phyloP scores from a whole-genome alignment of 73 alveolate species.

The Paramecium tetraurelia region DNA sequence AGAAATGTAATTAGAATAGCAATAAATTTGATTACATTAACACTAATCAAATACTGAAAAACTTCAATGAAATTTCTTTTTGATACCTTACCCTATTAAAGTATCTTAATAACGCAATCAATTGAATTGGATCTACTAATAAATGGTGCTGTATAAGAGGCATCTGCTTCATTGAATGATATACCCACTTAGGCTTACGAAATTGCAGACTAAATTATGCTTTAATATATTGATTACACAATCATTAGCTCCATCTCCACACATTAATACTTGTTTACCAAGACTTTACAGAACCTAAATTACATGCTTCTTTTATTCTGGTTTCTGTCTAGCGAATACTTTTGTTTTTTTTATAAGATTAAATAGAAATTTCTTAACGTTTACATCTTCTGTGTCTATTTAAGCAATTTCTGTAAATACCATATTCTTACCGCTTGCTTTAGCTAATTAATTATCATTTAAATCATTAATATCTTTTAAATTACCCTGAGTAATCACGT shows the following conservation, averaged over 20 bases:
- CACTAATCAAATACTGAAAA: slow-evolving; percentile 2
- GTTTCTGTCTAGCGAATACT: slow-evolving; percentile 24
- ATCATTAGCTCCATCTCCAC: slow-evolving; percentile 84
- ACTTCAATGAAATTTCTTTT: slow-evolving; percentile 44
- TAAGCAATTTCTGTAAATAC: neutral
- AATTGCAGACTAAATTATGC: slow-evolving; percentile 18
- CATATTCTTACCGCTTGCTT: neutral
- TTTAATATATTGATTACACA: slow-evolving; percentile 46
- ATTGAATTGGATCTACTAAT: slow-evolving; percentile 1
- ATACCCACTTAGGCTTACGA: slow-evolving; percentile 52
- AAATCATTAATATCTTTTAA: neutral
- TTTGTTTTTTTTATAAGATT: neutral
- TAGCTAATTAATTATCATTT: neutral
- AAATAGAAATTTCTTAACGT: neutral
- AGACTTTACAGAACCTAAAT: neutral
- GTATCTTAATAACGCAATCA: slow-evolving; percentile 25
- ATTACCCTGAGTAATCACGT: neutral
- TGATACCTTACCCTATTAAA: slow-evolving; percentile 45
- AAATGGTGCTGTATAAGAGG: slow-evolving; percentile 55
- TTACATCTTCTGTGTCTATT: neutral
- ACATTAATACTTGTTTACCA: slow-evolving; percentile 47
- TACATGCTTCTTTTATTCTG: neutral
- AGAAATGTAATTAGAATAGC: neutral
- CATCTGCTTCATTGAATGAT: slow-evolving; percentile 55
- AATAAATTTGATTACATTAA: neutral